Percentiles rank a stretch among this genome's conserved stretches.
Evolutionary conservation across 2,329 filamentous ascomycete genomes (phyloP).

Genomic region (Knufia fluminis): DNA sequence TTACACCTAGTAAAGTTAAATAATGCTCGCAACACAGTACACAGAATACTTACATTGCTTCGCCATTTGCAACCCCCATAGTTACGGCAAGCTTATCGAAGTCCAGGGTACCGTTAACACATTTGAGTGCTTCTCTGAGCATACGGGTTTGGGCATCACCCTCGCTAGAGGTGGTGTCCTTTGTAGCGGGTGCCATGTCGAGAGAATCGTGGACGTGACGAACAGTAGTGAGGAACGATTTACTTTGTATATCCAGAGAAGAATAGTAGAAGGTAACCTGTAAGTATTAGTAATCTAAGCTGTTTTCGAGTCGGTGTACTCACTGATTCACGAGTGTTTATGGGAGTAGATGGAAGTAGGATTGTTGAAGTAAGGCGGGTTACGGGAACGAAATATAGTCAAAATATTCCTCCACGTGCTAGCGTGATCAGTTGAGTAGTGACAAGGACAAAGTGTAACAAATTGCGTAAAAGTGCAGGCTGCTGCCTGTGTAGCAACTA

Average conservation of each 20-base stretch:
- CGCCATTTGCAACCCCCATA: conserved; percentile 15
- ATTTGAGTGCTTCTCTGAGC: conserved; percentile 17
- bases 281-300: too few species aligned
- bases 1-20: conserved; percentile 2
- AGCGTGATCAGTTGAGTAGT: neutral
- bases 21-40: neutral
- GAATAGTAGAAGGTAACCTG: too few species aligned
- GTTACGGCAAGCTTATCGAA: conserved; percentile 14
- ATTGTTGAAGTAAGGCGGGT: too few species aligned
- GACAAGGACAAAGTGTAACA: neutral
- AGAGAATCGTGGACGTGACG: neutral
- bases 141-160: conserved; percentile 13
- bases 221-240: too few species aligned
- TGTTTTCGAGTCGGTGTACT: too few species aligned
- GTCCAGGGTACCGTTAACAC: conserved; percentile 15
- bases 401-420: too few species aligned
- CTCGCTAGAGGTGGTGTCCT: conserved; percentile 5
- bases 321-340: too few species aligned
- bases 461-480: neutral
- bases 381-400: neutral
- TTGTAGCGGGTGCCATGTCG: conserved; percentile 11
- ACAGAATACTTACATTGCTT: conserved; percentile 18
- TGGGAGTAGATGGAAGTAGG: too few species aligned
- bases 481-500: neutral
- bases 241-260: too few species aligned